These are phyloP conservation scores for Rubus parviflorus DNA, from an alignment of 306 rosid genomes.

Conservation along the genomic window DNA sequence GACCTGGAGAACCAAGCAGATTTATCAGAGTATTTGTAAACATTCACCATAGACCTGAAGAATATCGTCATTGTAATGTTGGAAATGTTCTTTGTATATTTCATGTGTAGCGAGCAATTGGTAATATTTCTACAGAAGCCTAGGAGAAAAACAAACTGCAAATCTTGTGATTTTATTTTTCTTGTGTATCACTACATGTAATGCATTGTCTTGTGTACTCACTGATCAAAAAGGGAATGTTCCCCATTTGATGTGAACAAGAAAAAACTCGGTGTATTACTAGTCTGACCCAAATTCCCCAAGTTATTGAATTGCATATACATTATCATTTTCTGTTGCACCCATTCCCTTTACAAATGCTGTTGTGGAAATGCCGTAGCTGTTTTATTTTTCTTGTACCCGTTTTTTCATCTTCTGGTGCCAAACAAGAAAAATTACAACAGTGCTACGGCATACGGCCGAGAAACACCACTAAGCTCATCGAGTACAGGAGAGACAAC, in stretches of 20 bases:
- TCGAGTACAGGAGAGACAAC: too few relatives aligned
- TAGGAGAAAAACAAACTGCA: conserved; percentile 14
- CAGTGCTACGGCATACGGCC: too few relatives aligned
- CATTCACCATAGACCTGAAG: conserved; percentile 6
- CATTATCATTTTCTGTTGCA: not conserved
- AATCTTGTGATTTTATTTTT: conserved; percentile 16
- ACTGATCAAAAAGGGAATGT: not conserved
- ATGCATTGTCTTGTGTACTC: not conserved
- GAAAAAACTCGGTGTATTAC: not conserved
- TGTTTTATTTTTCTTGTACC: too few relatives aligned
- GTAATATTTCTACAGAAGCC: conserved; percentile 18
- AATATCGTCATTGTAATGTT: conserved; percentile 1
- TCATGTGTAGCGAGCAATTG: conserved; percentile 21
- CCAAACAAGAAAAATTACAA: too few relatives aligned
- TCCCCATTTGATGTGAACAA: not conserved
- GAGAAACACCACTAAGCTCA: too few relatives aligned
- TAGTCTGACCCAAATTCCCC: too few relatives aligned
- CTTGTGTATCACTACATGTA: conserved; percentile 5
- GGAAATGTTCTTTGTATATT: conserved; percentile 27
- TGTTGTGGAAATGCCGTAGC: too few relatives aligned
- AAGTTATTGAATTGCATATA: not conserved
- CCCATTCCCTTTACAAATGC: too few relatives aligned
- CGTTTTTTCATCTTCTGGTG: too few relatives aligned
- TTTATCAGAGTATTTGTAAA: conserved; percentile 47
- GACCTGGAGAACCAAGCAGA: conserved; percentile 82